Base-by-base conservation (phyloP, 2,329 filamentous ascomycete species). In the Didymellaceae sp. region DNA sequence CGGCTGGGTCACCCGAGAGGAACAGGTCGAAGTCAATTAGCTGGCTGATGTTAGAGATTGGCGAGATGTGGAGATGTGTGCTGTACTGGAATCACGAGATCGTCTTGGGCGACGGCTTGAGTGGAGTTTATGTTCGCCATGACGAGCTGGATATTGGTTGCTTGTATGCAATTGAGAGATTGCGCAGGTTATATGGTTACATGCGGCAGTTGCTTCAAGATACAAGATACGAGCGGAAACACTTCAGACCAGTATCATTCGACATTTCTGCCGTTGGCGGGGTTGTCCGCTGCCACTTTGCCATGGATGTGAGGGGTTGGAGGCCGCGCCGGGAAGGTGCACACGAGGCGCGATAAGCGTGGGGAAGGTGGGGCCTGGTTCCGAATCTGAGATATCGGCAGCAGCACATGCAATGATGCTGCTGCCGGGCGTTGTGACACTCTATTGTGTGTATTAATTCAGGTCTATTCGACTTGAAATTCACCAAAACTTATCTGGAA, bases 1-100 rank as follows among this genome's bases (percentile, higher is more conserved):
- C 78, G 8, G 78, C 64, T 0, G 82, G 76, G 16, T 81, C 79
- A 25, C 88, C 88, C 49, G 80, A 74, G 40, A 90, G 82, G 73
- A 92, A 94, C 33, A 79, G 79, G 10, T 83, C 84, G 70, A 95
- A 92, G 78, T 95, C 86, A 67, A 92, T 89, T 62, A 91, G 81
- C 88, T 91, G 51, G 6, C 2, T 5, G 16, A 21, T 5, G 32
- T 55, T 26, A 54, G 41, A 20, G 0, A 25, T 9, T 17, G 11
- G 1, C 13, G 3, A 61, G 91, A 80, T 87, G 90, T 47, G 10
- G 3, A 4, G n/a, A 5, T 21, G 39, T 17, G 8, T n/a, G n/a
- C 44, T 59, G 28, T 62, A 73, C 73, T 3, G 73, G 73, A 38
- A 75, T 75, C 42, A 71, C 65, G 17, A 74, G 55, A 38, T 74